A percentile compares a stretch with the other conserved stretches of the same genome.
phyloP scores from a whole-genome alignment of 192 early-diverging fungal species.

The Backusella australiensis region DNA sequence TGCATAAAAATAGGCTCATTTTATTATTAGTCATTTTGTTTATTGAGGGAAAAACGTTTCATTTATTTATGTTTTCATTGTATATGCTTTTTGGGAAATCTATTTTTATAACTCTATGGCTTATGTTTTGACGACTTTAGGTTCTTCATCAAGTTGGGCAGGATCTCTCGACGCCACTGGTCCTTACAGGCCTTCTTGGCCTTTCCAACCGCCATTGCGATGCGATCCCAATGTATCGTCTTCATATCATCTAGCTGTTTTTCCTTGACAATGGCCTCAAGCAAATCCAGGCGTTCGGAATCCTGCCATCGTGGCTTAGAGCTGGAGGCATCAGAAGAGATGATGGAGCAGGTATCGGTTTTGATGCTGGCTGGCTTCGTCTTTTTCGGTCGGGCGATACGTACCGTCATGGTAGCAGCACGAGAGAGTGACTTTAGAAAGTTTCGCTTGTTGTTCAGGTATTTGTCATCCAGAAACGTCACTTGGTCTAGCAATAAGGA shows the following conservation, averaged over 20 bases:
- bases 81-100: no score
- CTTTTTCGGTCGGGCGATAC: background rate
- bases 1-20: no score
- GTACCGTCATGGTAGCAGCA: background rate
- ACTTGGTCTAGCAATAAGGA: background rate
- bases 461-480: background rate
- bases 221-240: slow-evolving; percentile 27
- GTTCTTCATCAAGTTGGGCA: slow-evolving; percentile 22
- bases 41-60: no score
- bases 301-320: slow-evolving; percentile 34
- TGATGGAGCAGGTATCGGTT: background rate
- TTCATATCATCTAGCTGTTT: slow-evolving; percentile 30
- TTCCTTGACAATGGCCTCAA: slow-evolving; percentile 31
- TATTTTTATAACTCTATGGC: no score
- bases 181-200: slow-evolving; percentile 39
- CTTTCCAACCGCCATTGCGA: slow-evolving; percentile 21
- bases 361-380: background rate
- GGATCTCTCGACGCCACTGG: slow-evolving; percentile 31
- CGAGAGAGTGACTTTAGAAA: background rate
- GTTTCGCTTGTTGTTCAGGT: background rate
- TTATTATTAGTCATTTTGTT: no score
- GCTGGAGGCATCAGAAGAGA: background rate
- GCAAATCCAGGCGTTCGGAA: slow-evolving; percentile 15
- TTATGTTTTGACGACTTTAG: background rate
- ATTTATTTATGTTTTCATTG: no score